Evolutionary conservation across 1,139 yeast species (phyloP).

Genomic region (Geotrichum histeridarum): DNA sequence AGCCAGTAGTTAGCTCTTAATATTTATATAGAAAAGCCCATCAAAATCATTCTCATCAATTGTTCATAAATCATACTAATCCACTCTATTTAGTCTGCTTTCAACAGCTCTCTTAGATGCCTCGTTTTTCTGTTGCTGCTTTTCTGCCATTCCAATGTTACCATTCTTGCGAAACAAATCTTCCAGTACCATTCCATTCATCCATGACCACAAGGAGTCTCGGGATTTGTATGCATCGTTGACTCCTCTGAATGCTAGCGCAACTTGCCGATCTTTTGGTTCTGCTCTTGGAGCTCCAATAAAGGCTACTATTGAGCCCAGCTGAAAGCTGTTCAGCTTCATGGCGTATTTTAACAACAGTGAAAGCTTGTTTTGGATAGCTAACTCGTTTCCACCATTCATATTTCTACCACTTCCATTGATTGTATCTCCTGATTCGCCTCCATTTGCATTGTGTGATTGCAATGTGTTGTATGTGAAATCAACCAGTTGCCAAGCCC

Average conservation of each 20-base stretch:
- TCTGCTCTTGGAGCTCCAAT: slow-evolving; percentile 12
- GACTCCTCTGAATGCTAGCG: slow-evolving; percentile 14
- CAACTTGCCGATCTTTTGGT: slow-evolving; percentile 7
- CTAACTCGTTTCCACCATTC: slow-evolving; percentile 5
- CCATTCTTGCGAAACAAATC: slow-evolving; percentile 11
- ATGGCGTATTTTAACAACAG: slow-evolving; percentile 15
- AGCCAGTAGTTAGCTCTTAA: background rate
- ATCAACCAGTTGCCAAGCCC: slow-evolving; percentile 18
- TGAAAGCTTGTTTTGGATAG: slow-evolving; percentile 16
- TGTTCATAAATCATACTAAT: slow-evolving; percentile 7
- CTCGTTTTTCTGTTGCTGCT: slow-evolving; percentile 6
- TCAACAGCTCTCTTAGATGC: slow-evolving; percentile 11
- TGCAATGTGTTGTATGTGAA: slow-evolving; percentile 1
- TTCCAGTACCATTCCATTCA: slow-evolving; percentile 18
- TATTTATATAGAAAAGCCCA: background rate
- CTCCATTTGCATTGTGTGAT: background rate
- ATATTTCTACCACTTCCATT: background rate
- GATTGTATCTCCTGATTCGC: background rate
- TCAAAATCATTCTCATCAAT: background rate
- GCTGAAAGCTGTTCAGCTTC: slow-evolving; percentile 14
- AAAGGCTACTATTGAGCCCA: slow-evolving; percentile 17
- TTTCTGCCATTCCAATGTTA: slow-evolving; percentile 7
- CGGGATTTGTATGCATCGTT: slow-evolving; percentile 14
- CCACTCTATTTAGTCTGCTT: slow-evolving; percentile 17
- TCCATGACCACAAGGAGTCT: slow-evolving; percentile 19